These are phyloP conservation scores for Hibiscus trionum DNA, from an alignment of 345 rosid species.

Conservation along the genomic window DNA sequence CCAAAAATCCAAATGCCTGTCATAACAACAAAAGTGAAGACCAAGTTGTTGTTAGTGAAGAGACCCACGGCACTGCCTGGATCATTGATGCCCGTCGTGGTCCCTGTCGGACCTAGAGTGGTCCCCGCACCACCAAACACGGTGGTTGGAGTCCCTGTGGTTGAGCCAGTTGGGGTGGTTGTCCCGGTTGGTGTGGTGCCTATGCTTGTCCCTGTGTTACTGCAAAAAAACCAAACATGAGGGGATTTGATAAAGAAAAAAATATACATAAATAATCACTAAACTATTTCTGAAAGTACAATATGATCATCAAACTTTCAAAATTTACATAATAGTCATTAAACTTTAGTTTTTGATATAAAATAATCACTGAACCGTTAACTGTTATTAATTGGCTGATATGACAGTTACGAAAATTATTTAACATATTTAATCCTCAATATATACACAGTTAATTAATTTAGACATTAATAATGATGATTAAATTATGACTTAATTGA, in stretches of 20 bases:
- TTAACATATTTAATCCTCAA: too few species aligned
- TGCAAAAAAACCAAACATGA: not conserved
- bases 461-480: too few species aligned
- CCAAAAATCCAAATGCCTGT: not conserved
- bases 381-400: too few species aligned
- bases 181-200: conserved; percentile 12
- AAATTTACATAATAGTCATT: too few species aligned
- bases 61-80: conserved; percentile 12
- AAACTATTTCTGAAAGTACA: too few species aligned
- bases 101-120: conserved; percentile 13
- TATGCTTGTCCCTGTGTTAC: conserved; percentile 16
- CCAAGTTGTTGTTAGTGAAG: not conserved
- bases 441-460: too few species aligned
- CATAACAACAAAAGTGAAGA: conserved; percentile 7
- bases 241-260: not conserved
- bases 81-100: conserved; percentile 19
- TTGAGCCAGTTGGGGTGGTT: not conserved
- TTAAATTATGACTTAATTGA: too few species aligned
- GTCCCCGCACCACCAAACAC: not conserved
- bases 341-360: too few species aligned
- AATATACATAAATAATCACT: too few species aligned
- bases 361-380: too few species aligned
- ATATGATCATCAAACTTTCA: too few species aligned
- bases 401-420: too few species aligned
- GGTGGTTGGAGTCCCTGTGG: conserved; percentile 8